Evolutionary conservation across 441 rosid species (phyloP).

Genomic region (Dalechampia spathulata): DNA sequence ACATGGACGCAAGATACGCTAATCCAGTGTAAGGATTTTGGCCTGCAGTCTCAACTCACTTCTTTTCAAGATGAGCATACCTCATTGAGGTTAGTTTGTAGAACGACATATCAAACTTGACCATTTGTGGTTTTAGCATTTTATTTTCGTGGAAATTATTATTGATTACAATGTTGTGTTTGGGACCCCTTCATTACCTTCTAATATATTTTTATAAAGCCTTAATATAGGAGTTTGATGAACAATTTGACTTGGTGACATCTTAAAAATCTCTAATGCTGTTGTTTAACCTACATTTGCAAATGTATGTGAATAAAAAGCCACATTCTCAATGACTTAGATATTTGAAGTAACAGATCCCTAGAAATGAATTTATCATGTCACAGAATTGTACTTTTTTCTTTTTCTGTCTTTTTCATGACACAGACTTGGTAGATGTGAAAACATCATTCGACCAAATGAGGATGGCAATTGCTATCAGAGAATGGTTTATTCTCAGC

Average conservation of each 20-base stretch:
- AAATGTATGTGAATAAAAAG: neutral
- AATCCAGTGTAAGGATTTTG: conserved; percentile 15
- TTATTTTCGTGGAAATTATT: neutral
- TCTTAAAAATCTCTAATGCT: neutral
- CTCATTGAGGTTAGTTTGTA: conserved; percentile 24
- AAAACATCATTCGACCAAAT: conserved; percentile 4
- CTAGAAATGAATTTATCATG: neutral
- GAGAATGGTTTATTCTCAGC: conserved; percentile 19
- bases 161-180: neutral
- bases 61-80: conserved; percentile 18
- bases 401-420: conserved; percentile 5
- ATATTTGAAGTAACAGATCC: neutral
- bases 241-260: neutral
- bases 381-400: neutral
- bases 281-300: neutral
- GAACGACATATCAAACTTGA: neutral
- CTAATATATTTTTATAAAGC: neutral
- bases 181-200: neutral
- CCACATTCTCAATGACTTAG: neutral
- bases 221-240: neutral
- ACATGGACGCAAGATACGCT: conserved; percentile 18
- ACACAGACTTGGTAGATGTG: conserved; percentile 28
- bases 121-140: neutral
- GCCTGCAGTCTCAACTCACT: conserved; percentile 25
- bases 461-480: conserved; percentile 30